Base-by-base conservation (phyloP, 139 green algal genomes). In the Picocystis salinarum region DNA sequence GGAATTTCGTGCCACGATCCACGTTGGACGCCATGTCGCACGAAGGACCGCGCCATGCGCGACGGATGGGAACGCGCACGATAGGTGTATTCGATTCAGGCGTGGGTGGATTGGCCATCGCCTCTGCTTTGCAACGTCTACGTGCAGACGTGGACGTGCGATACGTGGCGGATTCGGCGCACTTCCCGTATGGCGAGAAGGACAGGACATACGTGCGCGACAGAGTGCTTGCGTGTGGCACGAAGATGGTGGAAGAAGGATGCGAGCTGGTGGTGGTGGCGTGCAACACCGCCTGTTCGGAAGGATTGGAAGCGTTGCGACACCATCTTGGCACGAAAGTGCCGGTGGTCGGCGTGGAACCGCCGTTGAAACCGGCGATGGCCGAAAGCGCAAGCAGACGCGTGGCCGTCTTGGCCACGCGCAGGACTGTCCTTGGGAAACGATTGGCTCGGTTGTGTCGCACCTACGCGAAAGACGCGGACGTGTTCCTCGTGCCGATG, bases 251-350 rank as follows among this genome's bases (percentile, higher is more conserved):
- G 11, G 41, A 7, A 9, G 41, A 48, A 27, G 41, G 41, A 6
- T 48, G 41, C 22, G 11, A 42, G n/a, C 11, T 48, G 41, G n/a
- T 48, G 15, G 12, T 48, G n/a, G 41, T 48, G 41, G 41, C 41
- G 41, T 48, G 41, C 41, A 48, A 48, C 41, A 48, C 41, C 7
- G 41, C 41, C 6, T 48, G 11, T 9, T 48, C 41, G 13, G 18
- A 18, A 15, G 41, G 25, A 6, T 27, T 48, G 25, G 41, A 48
- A 27, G 9, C 33, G 9, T 9, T 48, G 11, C 41, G 41, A 10
- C 25, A 6, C 13, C 23, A 15, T 27, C 25, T 48, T 10, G 9
- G 41, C 41, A n/a, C n/a, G n/a, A n/a, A n/a, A n/a, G 12, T 48
- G 15, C 41, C 41, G 6, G 41, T 48, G 6, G 41, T 48, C 13